Base-by-base conservation (phyloP, 2,329 filamentous ascomycete genomes). In the Fusarium domesticum region DNA sequence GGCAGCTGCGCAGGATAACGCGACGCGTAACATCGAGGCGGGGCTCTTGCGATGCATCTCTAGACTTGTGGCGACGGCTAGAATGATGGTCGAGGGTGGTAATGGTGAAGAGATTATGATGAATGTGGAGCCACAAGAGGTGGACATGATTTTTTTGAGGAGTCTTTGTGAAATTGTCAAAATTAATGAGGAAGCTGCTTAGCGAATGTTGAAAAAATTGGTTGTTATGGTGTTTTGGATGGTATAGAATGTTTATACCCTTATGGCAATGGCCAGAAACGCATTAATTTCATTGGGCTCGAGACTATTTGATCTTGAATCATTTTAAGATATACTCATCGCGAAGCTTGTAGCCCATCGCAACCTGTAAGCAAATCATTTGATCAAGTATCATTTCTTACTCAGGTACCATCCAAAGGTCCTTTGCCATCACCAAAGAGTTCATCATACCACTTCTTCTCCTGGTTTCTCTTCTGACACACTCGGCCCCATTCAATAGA, bases 31-130 rank as follows among this genome's bases (percentile, higher is more conserved):
- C 18, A 64, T 83, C 2, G 75, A 76, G 23, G 60, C 67, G 1
- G 77, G 75, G 0, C 64, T 83, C 15, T 64, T 71, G 34, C 67
- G 65, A 34, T 81, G 78, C 57, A 74, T 81, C 44, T 67, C 67
- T 2, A 62, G 73, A 14, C 64, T 82, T 3, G 70, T 81, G 1
- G 65, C 70, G 3, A 79, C 77, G 5, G 69, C 80, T 11, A 65
- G 58, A 45, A 57, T 68, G 41, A 65, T 67, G 56, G 54, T 64
- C 1, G 64, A 64, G 25, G 58, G 56, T 10, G 63, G 58, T 3
- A 38, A 45, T 5, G 51, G 43, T 0, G 63, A 66, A 19, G 64
- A 68, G 15, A 53, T 53, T 15, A 44, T 64, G 36, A 45, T 65
- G 33, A 61, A 66, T 12, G 43, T 55, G 38, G 64, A 65, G 5